A percentile compares a stretch with the other conserved stretches of the same genome.
Conservation (phyloP, 2,329 filamentous ascomycete species). For the Chalaropsis thielavioides region DNA sequence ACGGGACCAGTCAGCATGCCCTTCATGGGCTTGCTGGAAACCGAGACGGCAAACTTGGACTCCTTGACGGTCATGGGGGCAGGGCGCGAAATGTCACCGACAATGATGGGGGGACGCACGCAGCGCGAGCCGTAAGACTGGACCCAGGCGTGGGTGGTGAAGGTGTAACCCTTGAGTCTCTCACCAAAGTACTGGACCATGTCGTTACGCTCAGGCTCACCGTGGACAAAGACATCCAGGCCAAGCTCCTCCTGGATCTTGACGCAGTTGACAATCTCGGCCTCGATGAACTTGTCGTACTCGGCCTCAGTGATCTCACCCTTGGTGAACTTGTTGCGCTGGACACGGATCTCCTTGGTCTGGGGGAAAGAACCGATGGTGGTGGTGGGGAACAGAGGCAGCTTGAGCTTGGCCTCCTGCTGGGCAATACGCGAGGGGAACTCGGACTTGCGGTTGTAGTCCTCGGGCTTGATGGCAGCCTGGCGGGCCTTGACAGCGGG, state of each 20-base stretch:
- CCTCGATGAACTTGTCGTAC: constrained; percentile 99
- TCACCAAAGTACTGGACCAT: constrained; percentile 99
- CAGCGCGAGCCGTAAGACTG: constrained; percentile 97
- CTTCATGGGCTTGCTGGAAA: constrained; percentile 99
- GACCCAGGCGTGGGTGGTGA: constrained; percentile 98
- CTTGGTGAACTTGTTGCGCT: constrained; percentile 98
- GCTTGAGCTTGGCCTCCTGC: constrained; percentile 84
- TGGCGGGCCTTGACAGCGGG: constrained; percentile 94
- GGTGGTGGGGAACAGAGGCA: constrained; percentile 95
- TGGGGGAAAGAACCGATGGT: constrained; percentile 99
- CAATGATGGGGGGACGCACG: constrained; percentile 94
- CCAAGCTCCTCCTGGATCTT: constrained; percentile 96
- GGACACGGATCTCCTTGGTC: constrained; percentile 94
- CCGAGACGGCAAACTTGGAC: constrained; percentile 92
- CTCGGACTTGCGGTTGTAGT: constrained; percentile 84
- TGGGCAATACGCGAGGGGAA: constrained; percentile 75
- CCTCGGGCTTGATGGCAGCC: constrained; percentile 63
- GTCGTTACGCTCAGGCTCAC: constrained; percentile 99
- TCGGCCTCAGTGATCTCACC: constrained; percentile 80
- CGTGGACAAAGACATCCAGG: constrained; percentile 94
- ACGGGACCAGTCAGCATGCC: constrained; percentile 99
- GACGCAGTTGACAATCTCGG: constrained; percentile 91
- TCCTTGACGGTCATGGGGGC: constrained; percentile 99
- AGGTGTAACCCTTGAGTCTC: constrained; percentile 89
- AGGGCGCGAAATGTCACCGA: constrained; percentile 95